Percentiles rank a stretch among this genome's conserved stretches.
These are phyloP conservation scores for Trichoderma sp. DNA, from an alignment of 2,329 filamentous ascomycete genomes.

Conservation along the genomic window DNA sequence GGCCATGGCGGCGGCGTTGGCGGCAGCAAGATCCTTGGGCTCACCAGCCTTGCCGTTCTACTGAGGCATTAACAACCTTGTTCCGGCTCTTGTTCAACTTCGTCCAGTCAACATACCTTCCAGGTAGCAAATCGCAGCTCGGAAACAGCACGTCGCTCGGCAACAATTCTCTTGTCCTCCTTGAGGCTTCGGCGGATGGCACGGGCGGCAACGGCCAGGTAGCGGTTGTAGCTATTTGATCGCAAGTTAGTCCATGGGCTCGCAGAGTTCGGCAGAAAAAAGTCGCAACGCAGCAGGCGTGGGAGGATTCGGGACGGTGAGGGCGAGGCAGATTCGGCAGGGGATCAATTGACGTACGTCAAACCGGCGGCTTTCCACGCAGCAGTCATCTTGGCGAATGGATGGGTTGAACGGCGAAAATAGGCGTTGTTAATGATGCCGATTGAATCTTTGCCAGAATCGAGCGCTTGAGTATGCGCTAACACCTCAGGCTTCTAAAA, in stretches of 20 bases:
- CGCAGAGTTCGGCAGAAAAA: neutral
- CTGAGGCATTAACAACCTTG: slow-evolving; percentile 24
- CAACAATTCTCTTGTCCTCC: slow-evolving; percentile 82
- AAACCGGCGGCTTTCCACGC: slow-evolving; percentile 98
- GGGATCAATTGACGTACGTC: slow-evolving; percentile 65
- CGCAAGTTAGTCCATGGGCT: slow-evolving; percentile 28
- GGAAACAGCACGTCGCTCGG: slow-evolving; percentile 86
- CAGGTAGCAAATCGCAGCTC: slow-evolving; percentile 92
- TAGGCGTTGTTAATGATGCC: slow-evolving; percentile 36
- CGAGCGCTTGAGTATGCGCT: slow-evolving; percentile 29
- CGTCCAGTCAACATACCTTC: slow-evolving; percentile 61
- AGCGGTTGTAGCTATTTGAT: slow-evolving; percentile 91
- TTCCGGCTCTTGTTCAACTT: neutral
- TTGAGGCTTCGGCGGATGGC: slow-evolving; percentile 95
- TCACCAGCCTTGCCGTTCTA: slow-evolving; percentile 98
- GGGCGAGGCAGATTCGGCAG: neutral
- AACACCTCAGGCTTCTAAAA: slow-evolving; percentile 33
- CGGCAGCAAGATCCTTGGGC: slow-evolving; percentile 64
- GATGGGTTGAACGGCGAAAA: slow-evolving; percentile 31
- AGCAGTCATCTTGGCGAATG: slow-evolving; percentile 79
- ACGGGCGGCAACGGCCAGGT: slow-evolving; percentile 91
- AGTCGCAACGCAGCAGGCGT: neutral
- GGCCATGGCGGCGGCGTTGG: slow-evolving; percentile 45
- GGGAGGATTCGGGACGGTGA: neutral
- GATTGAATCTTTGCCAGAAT: slow-evolving; percentile 37